A percentile compares a stretch with the other conserved stretches of the same genome.
Evolutionary conservation across 768 basidiomycete species (phyloP).

Genomic region (Mycena maculata): DNA sequence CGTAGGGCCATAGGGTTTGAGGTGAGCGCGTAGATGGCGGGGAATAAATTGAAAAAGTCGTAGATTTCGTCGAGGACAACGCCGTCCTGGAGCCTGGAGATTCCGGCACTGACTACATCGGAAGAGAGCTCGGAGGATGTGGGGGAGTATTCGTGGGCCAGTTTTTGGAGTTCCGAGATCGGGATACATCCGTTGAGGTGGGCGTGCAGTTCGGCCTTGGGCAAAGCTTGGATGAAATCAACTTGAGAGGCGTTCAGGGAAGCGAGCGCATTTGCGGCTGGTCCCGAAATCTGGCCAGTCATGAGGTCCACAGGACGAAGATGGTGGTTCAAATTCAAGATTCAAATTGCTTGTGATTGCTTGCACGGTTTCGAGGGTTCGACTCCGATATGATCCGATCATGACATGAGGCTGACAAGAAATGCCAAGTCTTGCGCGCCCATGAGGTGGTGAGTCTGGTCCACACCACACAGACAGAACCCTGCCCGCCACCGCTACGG

Average conservation of each 20-base stretch:
- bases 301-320: background rate
- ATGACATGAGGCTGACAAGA: no score
- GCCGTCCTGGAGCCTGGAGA: conserved; percentile 57
- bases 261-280: conserved; percentile 62
- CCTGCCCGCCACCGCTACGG: no score
- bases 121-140: conserved; percentile 11
- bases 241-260: conserved; percentile 65
- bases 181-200: conserved; percentile 32
- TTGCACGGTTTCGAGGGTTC: no score
- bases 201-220: conserved; percentile 77
- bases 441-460: no score
- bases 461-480: no score
- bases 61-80: conserved; percentile 41
- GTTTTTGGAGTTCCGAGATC: conserved; percentile 23
- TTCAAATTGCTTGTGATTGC: no score
- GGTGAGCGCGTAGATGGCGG: conserved; percentile 81
- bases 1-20: conserved; percentile 66
- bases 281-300: conserved; percentile 48
- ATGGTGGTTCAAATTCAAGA: no score
- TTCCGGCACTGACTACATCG: conserved; percentile 44
- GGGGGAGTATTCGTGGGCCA: conserved; percentile 20
- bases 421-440: no score
- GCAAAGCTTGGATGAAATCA: conserved; percentile 69
- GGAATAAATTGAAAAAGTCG: conserved; percentile 51
- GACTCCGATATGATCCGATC: no score